phyloP scores from a whole-genome alignment of 1,139 yeast species.

The Insectozyma bohioensis region DNA sequence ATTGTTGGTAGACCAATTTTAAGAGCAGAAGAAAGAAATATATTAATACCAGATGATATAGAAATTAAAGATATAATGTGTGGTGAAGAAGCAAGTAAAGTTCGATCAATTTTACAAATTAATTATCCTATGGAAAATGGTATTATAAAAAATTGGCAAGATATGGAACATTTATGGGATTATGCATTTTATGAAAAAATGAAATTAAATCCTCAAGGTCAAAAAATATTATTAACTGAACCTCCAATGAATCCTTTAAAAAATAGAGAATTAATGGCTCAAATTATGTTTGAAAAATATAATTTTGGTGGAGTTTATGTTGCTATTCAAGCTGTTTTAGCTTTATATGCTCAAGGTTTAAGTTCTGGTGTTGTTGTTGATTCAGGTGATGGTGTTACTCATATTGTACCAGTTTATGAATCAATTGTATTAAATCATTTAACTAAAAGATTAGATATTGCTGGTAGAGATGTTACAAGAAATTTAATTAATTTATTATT shows the following conservation, averaged over 20 bases:
- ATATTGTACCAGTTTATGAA: slow-evolving; percentile 96
- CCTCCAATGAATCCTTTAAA: slow-evolving; percentile 98
- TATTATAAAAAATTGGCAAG: slow-evolving; percentile 96
- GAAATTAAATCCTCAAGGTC: slow-evolving; percentile 72
- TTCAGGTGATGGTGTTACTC: slow-evolving; percentile 88
- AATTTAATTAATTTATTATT: slow-evolving; percentile 85
- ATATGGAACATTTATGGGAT: slow-evolving; percentile 98
- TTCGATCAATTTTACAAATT: slow-evolving; percentile 84
- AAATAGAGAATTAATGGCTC: slow-evolving; percentile 93
- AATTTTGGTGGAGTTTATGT: slow-evolving; percentile 96
- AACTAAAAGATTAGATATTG: slow-evolving; percentile 91
- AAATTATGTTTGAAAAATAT: slow-evolving; percentile 95
- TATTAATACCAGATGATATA: slow-evolving; percentile 52
- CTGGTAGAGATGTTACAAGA: slow-evolving; percentile 97
- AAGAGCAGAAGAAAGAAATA: slow-evolving; percentile 90
- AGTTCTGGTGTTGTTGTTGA: slow-evolving; percentile 99
- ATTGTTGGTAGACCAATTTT: slow-evolving; percentile 97
- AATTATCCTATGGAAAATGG: slow-evolving; percentile 99
- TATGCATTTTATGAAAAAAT: slow-evolving; percentile 92
- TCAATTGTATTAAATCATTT: slow-evolving; percentile 92
- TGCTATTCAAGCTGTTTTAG: slow-evolving; percentile 97
- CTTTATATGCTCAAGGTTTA: slow-evolving; percentile 94
- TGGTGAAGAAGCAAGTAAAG: slow-evolving; percentile 93
- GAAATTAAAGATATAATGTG: slow-evolving; percentile 94
- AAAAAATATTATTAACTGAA: slow-evolving; percentile 85